Conservation (phyloP, 805 yeast species). For the Cyberlindnera misumaiensis region DNA sequence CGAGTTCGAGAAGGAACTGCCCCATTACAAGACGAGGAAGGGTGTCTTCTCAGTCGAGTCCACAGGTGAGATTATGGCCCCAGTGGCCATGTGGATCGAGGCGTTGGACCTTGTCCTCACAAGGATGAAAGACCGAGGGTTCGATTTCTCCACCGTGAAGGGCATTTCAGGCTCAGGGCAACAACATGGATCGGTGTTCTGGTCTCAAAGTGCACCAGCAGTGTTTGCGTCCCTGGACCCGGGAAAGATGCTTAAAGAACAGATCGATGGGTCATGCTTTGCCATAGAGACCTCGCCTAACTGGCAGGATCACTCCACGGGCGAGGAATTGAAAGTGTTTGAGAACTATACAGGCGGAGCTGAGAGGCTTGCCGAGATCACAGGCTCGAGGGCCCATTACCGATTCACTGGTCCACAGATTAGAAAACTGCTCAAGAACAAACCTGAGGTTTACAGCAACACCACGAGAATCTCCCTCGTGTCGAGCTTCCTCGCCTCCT, state of each 20-base stretch:
- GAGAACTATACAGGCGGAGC: constrained; percentile 60
- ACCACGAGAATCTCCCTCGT: constrained; percentile 67
- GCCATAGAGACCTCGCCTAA: constrained; percentile 69
- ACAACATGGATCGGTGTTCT: constrained; percentile 87
- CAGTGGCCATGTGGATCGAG: constrained; percentile 87
- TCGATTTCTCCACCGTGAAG: constrained; percentile 52
- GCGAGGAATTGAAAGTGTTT: constrained; percentile 53
- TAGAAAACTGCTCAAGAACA: constrained; percentile 52
- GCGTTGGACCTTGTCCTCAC: constrained; percentile 62
- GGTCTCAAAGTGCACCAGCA: constrained; percentile 47
- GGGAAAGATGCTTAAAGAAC: constrained; percentile 33
- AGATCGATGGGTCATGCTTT: constrained; percentile 45
- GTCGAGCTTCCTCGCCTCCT: constrained; percentile 69
- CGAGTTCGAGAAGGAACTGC: constrained; percentile 63
- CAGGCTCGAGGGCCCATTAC: constrained; percentile 86
- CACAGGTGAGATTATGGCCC: constrained; percentile 62
- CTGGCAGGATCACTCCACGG: constrained; percentile 94
- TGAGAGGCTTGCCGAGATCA: constrained; percentile 49
- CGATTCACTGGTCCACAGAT: constrained; percentile 93
- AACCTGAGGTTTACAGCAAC: constrained; percentile 43
- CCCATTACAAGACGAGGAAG: constrained; percentile 56
- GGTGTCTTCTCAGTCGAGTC: constrained; percentile 59
- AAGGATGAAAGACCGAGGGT: constrained; percentile 39
- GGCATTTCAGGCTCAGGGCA: constrained; percentile 85
- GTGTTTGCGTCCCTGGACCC: constrained; percentile 34